Evolutionary conservation across 148 eudicot genomes (phyloP).

Genomic region (Chenopodium quinoa): DNA sequence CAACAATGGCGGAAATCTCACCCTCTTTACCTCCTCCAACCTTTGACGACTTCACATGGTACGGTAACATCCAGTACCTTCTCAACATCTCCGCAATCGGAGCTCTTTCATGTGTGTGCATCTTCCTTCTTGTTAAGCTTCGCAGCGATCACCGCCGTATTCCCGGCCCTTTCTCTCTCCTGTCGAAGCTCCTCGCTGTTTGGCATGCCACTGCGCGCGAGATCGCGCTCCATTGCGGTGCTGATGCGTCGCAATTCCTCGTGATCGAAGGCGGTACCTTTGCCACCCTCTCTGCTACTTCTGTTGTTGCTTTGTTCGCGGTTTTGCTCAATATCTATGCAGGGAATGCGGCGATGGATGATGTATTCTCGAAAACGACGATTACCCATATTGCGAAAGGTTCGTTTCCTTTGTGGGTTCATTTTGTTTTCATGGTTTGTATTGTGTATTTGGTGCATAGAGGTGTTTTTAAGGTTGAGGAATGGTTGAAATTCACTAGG

Average conservation of each 20-base stretch:
- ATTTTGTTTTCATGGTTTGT: slow-evolving; percentile 49
- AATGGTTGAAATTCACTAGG: slow-evolving; percentile 61
- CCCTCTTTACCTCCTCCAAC: slow-evolving; percentile 21
- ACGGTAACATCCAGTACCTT: slow-evolving; percentile 89
- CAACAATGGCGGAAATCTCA: not conserved
- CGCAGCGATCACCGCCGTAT: slow-evolving; percentile 87
- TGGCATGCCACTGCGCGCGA: slow-evolving; percentile 85
- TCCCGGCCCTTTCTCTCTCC: slow-evolving; percentile 70
- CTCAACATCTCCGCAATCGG: slow-evolving; percentile 87
- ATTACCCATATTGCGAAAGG: slow-evolving; percentile 64
- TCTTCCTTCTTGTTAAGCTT: slow-evolving; percentile 81
- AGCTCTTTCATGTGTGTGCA: slow-evolving; percentile 57
- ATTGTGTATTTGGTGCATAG: slow-evolving; percentile 61
- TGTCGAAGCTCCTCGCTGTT: slow-evolving; percentile 84
- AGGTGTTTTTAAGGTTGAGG: slow-evolving; percentile 58
- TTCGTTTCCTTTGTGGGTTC: slow-evolving; percentile 63
- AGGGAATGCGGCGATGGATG: slow-evolving; percentile 56
- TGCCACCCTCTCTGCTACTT: slow-evolving; percentile 44
- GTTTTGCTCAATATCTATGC: slow-evolving; percentile 62
- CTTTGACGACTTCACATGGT: slow-evolving; percentile 56
- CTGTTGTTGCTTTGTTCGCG: slow-evolving; percentile 36
- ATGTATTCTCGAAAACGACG: slow-evolving; percentile 76
- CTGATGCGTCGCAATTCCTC: slow-evolving; percentile 91
- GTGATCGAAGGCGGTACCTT: slow-evolving; percentile 83
- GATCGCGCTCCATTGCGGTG: slow-evolving; percentile 86